phyloP scores from a whole-genome alignment of 768 basidiomycete species.

The Phanerochaete sordida region DNA sequence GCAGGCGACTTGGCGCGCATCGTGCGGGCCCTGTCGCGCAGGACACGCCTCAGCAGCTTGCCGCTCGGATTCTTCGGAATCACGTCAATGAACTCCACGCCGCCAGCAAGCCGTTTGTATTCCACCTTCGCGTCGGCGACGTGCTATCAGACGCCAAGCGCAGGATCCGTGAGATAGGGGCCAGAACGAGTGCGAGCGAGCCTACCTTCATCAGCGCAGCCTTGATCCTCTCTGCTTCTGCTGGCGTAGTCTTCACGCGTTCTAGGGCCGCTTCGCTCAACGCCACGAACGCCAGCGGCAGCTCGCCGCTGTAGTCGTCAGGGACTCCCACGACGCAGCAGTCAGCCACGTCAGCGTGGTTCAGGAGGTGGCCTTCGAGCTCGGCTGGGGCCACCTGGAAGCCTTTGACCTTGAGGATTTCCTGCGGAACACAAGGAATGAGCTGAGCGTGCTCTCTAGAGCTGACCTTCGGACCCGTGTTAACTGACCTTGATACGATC shows the following conservation, averaged over 20 bases:
- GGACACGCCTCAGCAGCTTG: slow-evolving; percentile 17
- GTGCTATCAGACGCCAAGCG: slow-evolving; percentile 16
- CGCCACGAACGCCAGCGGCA: slow-evolving; percentile 69
- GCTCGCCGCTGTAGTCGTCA: slow-evolving; percentile 73
- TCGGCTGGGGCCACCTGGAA: slow-evolving; percentile 49
- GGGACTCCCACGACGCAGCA: slow-evolving; percentile 46
- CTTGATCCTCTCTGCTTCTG: slow-evolving; percentile 37
- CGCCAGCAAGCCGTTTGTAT: slow-evolving; percentile 37
- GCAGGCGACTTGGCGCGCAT: background rate
- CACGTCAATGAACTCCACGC: slow-evolving; percentile 35
- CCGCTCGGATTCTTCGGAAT: slow-evolving; percentile 33
- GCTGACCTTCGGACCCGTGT: background rate
- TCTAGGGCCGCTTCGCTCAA: slow-evolving; percentile 37
- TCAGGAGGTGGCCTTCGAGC: slow-evolving; percentile 33
- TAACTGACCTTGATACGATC: slow-evolving; percentile 56
- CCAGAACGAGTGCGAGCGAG: background rate
- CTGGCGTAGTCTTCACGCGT: slow-evolving; percentile 29
- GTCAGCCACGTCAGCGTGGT: slow-evolving; percentile 41
- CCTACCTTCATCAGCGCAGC: slow-evolving; percentile 50
- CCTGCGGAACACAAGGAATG: slow-evolving; percentile 34
- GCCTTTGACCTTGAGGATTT: slow-evolving; percentile 66
- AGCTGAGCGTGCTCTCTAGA: background rate
- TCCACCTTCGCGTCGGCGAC: slow-evolving; percentile 29
- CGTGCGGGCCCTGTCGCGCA: slow-evolving; percentile 4
- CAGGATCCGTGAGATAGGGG: background rate